Conservation (phyloP, 768 basidiomycete species). For the Chalciporus piperatus region DNA sequence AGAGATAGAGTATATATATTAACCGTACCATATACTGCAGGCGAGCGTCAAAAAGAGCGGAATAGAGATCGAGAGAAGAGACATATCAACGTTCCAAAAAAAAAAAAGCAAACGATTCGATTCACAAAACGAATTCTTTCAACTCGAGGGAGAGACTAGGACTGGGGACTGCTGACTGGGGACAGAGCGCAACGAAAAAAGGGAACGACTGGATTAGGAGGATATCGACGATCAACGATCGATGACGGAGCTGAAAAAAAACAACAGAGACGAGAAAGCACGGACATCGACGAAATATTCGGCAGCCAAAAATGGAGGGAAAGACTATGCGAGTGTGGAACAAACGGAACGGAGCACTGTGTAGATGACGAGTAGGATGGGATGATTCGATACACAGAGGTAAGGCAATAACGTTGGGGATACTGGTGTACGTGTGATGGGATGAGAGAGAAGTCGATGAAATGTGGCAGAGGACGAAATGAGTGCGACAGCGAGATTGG, state of each 20-base stretch:
- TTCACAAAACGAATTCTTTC: not conserved
- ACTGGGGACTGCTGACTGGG: too few species aligned
- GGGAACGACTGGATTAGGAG: not conserved
- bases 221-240: not conserved
- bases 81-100: not conserved
- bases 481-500: slow-evolving; percentile 13
- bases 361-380: slow-evolving; percentile 10
- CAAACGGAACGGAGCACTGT: slow-evolving; percentile 24
- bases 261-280: not conserved
- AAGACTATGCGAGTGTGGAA: not conserved
- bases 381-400: slow-evolving; percentile 25
- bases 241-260: not conserved
- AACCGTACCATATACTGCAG: not conserved
- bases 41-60: not conserved
- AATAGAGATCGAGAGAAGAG: not conserved
- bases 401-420: slow-evolving; percentile 26
- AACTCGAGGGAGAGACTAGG: not conserved
- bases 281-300: not conserved
- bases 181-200: not conserved
- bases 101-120: not conserved
- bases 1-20: not conserved
- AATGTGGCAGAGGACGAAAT: slow-evolving; percentile 1
- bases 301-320: not conserved
- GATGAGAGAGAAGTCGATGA: not conserved
- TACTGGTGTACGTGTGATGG: slow-evolving; percentile 25